Base-by-base conservation (phyloP, 495 filamentous ascomycete species). In the Stereocaulon alpinum region DNA sequence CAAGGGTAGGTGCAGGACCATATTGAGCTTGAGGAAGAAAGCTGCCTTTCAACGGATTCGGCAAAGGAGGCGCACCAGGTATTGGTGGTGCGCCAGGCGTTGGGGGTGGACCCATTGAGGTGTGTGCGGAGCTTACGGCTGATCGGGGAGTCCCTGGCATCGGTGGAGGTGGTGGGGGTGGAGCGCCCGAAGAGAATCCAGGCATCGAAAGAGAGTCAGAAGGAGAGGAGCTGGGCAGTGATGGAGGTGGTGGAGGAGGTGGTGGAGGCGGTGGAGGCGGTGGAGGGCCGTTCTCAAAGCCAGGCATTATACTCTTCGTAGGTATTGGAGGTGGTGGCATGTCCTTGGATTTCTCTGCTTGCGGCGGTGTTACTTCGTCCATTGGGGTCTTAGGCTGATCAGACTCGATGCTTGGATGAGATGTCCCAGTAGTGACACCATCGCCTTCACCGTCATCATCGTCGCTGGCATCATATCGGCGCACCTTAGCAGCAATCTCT, bases 401-500 rank as follows among this genome's bases (percentile, higher is more conserved):
- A 4, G 86, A 84, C 60, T 88, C 86, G 61, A 87, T 69, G 69
- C 87, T 85, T 34, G 87, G 86, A 71, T 88, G 87, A 14, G 86
- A 87, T 12, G 86, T 80, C 15, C 85, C 87, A 52, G 87, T 89
- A 6, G 88, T 89, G 56, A 88, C 77, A 41, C 85, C 87, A 65
- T 88, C 86, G 40, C 73, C 79, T 37, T 74, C 76, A 12, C 60
- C 59, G 55, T 71, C 73, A 56, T 91, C 88, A 59, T 85, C 86
- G 59, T 87, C 88, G 61, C 81, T 86, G 40, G 72, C 80, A 64
- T 90, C 90, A 62, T 83, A 84, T 62, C 73, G 81, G 61, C 82
- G 84, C 67, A 92, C 80, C 72, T 88, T 94, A 34, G 80, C 77
- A 32, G 86, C 80, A 64, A 97, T 86, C 69, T 97, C 92, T 61